These are phyloP conservation scores for Eleusine indica DNA, from an alignment of 176 grass and related monocot species.

Conservation along the genomic window DNA sequence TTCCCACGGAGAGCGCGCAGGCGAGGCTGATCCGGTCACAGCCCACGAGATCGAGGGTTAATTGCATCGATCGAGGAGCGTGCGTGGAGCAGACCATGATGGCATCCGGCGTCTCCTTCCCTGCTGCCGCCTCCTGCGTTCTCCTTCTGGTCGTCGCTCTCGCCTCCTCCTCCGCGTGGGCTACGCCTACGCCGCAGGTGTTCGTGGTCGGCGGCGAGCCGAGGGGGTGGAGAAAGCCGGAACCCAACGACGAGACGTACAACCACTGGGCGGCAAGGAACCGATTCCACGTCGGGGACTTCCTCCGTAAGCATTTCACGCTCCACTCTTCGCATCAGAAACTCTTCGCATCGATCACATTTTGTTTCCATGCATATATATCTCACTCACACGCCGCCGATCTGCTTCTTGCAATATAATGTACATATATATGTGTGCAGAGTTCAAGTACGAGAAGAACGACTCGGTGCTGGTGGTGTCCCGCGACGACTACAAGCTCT, in stretches of 20 bases:
- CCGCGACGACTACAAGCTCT: constrained; percentile 55
- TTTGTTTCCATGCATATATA: background rate
- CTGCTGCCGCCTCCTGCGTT: background rate
- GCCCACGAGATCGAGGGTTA: background rate
- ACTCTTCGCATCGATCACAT: background rate
- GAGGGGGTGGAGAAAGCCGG: constrained; percentile 54
- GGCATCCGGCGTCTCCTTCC: background rate
- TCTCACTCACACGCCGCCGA: too few species aligned
- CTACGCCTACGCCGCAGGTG: background rate
- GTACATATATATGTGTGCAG: constrained; percentile 17
- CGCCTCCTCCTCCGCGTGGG: background rate
- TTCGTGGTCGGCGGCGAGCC: constrained; percentile 52
- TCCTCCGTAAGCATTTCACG: constrained; percentile 45
- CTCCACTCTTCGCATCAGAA: too few species aligned
- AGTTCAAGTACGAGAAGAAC: constrained; percentile 68
- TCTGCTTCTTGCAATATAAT: background rate
- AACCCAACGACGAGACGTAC: constrained; percentile 53
- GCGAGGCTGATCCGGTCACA: constrained; percentile 12
- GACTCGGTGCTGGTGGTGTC: constrained; percentile 75
- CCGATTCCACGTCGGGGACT: constrained; percentile 75
- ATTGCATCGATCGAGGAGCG: background rate
- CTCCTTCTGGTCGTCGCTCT: background rate
- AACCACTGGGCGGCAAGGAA: constrained; percentile 73
- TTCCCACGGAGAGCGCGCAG: background rate
- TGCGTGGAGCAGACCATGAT: background rate